A percentile compares a stretch with the other conserved stretches of the same genome.
Evolutionary conservation across 2,329 filamentous ascomycete species (phyloP).

Genomic region (Arthrocladium fulminans): DNA sequence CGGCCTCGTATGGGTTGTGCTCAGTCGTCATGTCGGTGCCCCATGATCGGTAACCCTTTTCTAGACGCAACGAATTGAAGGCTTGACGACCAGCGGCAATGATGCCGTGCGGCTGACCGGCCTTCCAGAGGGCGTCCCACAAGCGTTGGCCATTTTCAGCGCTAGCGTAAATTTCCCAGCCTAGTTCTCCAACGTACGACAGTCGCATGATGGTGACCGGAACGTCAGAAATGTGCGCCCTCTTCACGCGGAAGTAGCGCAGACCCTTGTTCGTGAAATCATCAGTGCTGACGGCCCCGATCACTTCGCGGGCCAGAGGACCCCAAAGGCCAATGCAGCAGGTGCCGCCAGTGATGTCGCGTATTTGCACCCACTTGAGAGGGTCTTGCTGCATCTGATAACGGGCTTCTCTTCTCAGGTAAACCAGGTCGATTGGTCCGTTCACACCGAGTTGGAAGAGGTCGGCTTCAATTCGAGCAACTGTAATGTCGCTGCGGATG

Average conservation of each 20-base stretch:
- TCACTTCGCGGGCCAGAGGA: constrained; percentile 45
- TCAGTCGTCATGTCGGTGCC: constrained; percentile 53
- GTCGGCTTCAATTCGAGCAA: constrained; percentile 44
- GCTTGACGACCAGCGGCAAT: constrained; percentile 51
- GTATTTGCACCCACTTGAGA: constrained; percentile 41
- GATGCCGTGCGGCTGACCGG: constrained; percentile 47
- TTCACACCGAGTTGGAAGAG: constrained; percentile 48
- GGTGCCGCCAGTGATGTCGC: constrained; percentile 52
- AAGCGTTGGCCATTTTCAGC: constrained; percentile 50
- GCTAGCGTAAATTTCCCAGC: constrained; percentile 55
- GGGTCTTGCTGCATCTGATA: constrained; percentile 36
- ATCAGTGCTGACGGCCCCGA: constrained; percentile 30
- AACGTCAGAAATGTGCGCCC: constrained; percentile 44
- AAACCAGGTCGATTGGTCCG: constrained; percentile 45
- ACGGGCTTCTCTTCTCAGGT: constrained; percentile 47
- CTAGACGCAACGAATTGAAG: constrained; percentile 50
- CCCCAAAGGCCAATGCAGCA: constrained; percentile 58
- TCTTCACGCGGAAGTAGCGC: constrained; percentile 44
- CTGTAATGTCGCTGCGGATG: constrained; percentile 49
- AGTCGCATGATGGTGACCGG: constrained; percentile 49
- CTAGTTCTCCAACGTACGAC: constrained; percentile 53
- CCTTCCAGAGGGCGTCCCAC: constrained; percentile 51
- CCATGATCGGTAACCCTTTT: constrained; percentile 51
- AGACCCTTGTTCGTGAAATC: constrained; percentile 29
- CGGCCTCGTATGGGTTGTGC: constrained; percentile 53